phyloP scores from a whole-genome alignment of 441 rosid genomes.

The Melastoma candidum region DNA sequence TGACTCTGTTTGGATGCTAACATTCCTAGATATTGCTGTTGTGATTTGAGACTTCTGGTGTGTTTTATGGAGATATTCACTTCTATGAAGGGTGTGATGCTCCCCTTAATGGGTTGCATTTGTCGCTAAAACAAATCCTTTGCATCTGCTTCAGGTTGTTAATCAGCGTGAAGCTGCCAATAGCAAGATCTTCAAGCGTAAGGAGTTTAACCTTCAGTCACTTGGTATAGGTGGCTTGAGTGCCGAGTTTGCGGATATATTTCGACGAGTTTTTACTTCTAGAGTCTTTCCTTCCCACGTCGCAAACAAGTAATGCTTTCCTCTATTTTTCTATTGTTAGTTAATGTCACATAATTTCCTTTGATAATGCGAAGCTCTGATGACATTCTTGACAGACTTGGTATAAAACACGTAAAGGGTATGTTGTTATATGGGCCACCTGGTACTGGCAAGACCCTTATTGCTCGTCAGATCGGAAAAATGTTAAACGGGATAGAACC shows the following conservation, averaged over 20 bases:
- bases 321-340: background rate
- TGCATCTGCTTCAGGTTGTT: conserved; percentile 35
- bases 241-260: conserved; percentile 94
- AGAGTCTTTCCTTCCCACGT: conserved; percentile 91
- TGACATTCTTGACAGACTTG: conserved; percentile 43
- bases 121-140: too few species aligned
- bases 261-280: conserved; percentile 98
- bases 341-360: background rate
- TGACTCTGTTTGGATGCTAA: too few species aligned
- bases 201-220: conserved; percentile 90
- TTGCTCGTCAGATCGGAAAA: conserved; percentile 99
- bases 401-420: conserved; percentile 98
- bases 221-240: conserved; percentile 96
- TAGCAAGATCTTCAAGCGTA: conserved; percentile 85
- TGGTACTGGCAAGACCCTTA: conserved; percentile 96
- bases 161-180: conserved; percentile 99
- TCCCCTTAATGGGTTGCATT: too few species aligned
- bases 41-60: too few species aligned
- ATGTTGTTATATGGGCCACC: conserved; percentile 98
- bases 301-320: conserved; percentile 57
- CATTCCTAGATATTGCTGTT: too few species aligned
- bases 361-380: background rate
- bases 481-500: conserved; percentile 98
- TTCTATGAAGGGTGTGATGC: too few species aligned
- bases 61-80: too few species aligned